phyloP scores from a whole-genome alignment of 345 rosid genomes.

The Brassica cretica region DNA sequence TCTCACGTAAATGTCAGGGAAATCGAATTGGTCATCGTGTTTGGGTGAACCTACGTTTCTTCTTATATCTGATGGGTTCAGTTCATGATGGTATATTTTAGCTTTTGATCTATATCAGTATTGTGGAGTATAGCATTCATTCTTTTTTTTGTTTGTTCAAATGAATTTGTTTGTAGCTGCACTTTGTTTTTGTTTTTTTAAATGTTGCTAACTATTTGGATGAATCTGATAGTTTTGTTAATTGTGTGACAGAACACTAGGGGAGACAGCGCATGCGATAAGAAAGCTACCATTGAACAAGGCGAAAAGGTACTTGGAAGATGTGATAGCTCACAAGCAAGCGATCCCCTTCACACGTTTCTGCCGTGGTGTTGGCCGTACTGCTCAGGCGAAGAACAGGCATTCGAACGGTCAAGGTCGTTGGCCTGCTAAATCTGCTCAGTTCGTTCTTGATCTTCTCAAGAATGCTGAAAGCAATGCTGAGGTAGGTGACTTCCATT shows the following conservation, averaged over 20 bases:
- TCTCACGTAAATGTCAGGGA: conserved; percentile 64
- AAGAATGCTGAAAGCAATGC: conserved; percentile 80
- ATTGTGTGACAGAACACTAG: conserved; percentile 64
- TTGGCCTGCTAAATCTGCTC: conserved; percentile 64
- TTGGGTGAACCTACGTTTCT: conserved; percentile 63
- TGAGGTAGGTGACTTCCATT: conserved; percentile 46
- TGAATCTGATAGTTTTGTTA: neutral
- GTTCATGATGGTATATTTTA: conserved; percentile 51
- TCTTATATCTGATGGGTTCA: conserved; percentile 56
- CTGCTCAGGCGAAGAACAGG: conserved; percentile 78
- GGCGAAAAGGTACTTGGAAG: conserved; percentile 96
- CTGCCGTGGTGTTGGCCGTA: conserved; percentile 84
- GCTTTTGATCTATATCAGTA: neutral
- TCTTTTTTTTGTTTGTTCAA: no score
- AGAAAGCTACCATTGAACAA: conserved; percentile 74
- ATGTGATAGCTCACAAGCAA: conserved; percentile 95
- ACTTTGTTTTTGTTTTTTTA: no score
- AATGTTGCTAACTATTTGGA: neutral
- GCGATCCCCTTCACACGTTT: conserved; percentile 98
- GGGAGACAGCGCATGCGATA: conserved; percentile 85
- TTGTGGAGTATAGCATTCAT: neutral
- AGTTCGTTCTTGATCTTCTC: conserved; percentile 56
- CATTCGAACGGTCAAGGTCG: conserved; percentile 88
- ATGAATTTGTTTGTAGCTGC: no score
- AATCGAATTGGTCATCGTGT: conserved; percentile 49